A percentile compares a stretch with the other conserved stretches of the same genome.
Evolutionary conservation across 345 rosid species (phyloP).

Genomic region (Dimocarpus longan): DNA sequence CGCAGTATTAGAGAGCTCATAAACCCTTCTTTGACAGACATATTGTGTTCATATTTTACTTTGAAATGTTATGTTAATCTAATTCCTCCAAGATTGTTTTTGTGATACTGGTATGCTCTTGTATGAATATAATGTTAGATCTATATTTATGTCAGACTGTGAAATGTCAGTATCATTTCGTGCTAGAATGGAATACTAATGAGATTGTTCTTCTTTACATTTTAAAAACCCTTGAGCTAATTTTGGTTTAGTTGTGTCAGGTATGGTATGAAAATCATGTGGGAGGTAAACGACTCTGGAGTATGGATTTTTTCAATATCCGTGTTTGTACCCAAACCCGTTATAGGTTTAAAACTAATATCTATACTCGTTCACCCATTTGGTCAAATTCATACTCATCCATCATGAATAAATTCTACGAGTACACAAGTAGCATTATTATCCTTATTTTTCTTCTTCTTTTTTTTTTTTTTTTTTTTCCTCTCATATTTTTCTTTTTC

Average conservation of each 20-base stretch:
- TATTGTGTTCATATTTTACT: neutral
- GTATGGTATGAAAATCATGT: neutral
- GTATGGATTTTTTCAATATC: too few relatives aligned
- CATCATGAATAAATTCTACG: too few relatives aligned
- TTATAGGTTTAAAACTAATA: too few relatives aligned
- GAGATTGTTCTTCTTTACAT: neutral
- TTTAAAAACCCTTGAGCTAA: neutral
- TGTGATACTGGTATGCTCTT: neutral
- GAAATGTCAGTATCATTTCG: neutral
- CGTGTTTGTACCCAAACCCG: too few relatives aligned
- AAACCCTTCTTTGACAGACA: neutral
- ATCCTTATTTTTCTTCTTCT: too few relatives aligned
- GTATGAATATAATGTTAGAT: neutral
- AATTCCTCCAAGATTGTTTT: neutral
- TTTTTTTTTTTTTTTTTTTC: too few relatives aligned
- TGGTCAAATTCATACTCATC: too few relatives aligned
- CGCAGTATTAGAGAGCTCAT: neutral
- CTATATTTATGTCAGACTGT: neutral
- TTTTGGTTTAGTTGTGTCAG: neutral
- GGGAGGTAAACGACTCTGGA: neutral
- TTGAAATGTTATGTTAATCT: neutral
- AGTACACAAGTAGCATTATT: too few relatives aligned
- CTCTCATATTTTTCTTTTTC: too few relatives aligned
- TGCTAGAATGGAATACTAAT: neutral
- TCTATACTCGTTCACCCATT: too few relatives aligned